These are phyloP conservation scores for Magnaporthiopsis incrustans DNA, from an alignment of 2,329 filamentous ascomycete species.

Conservation along the genomic window DNA sequence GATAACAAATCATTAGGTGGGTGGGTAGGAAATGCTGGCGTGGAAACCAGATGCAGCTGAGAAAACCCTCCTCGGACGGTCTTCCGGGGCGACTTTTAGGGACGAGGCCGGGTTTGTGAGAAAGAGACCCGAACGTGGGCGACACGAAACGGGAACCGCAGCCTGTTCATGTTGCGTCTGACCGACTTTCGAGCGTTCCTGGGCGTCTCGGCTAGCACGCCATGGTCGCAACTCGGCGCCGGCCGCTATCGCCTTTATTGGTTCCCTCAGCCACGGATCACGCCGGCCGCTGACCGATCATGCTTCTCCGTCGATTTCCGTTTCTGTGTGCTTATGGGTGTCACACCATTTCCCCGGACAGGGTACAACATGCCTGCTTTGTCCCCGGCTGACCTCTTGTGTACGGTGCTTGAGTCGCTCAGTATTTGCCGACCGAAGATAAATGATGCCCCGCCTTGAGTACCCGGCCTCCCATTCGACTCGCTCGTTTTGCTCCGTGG, in stretches of 20 bases:
- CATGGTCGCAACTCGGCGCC: neutral
- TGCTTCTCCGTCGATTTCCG: neutral
- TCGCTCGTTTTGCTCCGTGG: neutral
- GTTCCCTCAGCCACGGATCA: neutral
- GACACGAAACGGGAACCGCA: neutral
- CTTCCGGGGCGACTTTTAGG: too few relatives aligned
- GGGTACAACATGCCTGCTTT: neutral
- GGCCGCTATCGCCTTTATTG: neutral
- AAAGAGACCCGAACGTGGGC: neutral
- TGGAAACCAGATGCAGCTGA: neutral
- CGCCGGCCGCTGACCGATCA: neutral
- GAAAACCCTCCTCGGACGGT: neutral
- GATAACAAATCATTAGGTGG: neutral
- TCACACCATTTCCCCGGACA: neutral
- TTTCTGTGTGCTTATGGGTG: neutral
- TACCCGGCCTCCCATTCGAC: neutral
- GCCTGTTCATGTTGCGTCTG: neutral
- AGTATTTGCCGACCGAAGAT: neutral
- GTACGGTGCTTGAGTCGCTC: neutral
- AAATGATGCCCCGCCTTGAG: accelerated
- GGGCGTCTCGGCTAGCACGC: neutral
- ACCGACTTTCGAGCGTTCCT: too few relatives aligned
- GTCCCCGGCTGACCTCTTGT: neutral
- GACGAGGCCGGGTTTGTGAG: neutral
- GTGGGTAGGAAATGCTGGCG: neutral